Conservation (phyloP, 1,284 basidiomycete species). For the Trichosporon sp. region DNA sequence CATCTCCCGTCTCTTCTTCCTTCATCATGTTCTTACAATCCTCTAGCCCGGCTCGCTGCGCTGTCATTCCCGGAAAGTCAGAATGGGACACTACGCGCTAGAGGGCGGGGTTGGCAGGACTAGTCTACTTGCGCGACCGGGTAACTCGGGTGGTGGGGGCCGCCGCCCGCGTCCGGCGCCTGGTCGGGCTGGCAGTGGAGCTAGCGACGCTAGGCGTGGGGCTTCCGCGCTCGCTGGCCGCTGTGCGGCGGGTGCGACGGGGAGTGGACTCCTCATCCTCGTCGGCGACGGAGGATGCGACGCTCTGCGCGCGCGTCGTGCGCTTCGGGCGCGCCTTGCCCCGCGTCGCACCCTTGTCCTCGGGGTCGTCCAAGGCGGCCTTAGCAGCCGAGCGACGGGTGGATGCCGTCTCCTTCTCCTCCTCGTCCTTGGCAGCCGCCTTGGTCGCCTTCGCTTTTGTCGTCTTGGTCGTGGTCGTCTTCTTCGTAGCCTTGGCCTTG, state of each 20-base stretch:
- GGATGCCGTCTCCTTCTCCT: slow-evolving; percentile 27
- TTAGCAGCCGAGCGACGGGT: slow-evolving; percentile 32
- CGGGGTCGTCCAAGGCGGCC: slow-evolving; percentile 29
- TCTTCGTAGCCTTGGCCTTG: background rate
- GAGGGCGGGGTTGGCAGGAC: too few relatives aligned
- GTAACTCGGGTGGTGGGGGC: slow-evolving; percentile 39
- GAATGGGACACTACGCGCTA: background rate
- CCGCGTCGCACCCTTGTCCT: slow-evolving; percentile 19
- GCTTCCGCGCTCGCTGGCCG: slow-evolving; percentile 41
- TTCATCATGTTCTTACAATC: background rate
- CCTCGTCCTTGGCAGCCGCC: slow-evolving; percentile 39
- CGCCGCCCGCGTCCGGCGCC: slow-evolving; percentile 16
- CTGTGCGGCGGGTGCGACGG: slow-evolving; percentile 36
- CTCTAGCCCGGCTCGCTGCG: background rate
- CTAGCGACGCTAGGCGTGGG: slow-evolving; percentile 48
- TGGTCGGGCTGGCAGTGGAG: slow-evolving; percentile 24
- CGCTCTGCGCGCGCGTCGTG: slow-evolving; percentile 32
- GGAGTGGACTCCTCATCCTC: slow-evolving; percentile 24
- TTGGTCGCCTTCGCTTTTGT: slow-evolving; percentile 38
- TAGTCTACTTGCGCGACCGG: slow-evolving; percentile 30
- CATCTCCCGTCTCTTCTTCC: background rate
- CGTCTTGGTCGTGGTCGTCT: slow-evolving; percentile 17
- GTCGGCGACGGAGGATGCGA: slow-evolving; percentile 29
- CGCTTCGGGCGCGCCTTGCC: slow-evolving; percentile 21
- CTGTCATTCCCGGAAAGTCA: background rate